These are phyloP conservation scores for Stephania japonica DNA, from an alignment of 164 flowering plant genomes.

Conservation along the genomic window DNA sequence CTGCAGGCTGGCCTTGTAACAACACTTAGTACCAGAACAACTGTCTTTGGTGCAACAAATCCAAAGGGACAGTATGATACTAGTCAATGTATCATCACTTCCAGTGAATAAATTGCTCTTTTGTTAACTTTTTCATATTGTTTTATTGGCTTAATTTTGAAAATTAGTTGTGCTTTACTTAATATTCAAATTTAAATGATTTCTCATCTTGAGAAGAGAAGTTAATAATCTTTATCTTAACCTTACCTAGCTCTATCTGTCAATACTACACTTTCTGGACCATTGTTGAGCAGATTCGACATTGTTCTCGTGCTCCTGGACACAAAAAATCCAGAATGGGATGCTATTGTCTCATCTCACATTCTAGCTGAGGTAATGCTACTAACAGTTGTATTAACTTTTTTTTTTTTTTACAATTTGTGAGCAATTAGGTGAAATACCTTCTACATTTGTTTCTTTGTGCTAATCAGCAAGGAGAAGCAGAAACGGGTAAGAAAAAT, in stretches of 20 bases:
- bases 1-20: slow-evolving; percentile 96
- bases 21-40: slow-evolving; percentile 79
- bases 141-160: neutral
- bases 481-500: slow-evolving; percentile 26
- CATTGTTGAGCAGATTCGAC: slow-evolving; percentile 95
- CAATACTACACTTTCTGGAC: slow-evolving; percentile 94
- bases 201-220: neutral
- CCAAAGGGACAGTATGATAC: slow-evolving; percentile 98
- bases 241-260: slow-evolving; percentile 74
- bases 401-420: slow-evolving; percentile 1
- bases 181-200: neutral
- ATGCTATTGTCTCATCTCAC: slow-evolving; percentile 90
- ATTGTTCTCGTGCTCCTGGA: slow-evolving; percentile 92
- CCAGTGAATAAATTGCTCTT: neutral
- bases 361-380: slow-evolving; percentile 70
- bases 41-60: slow-evolving; percentile 96
- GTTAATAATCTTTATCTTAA: slow-evolving; percentile 23
- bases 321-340: slow-evolving; percentile 97
- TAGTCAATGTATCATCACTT: slow-evolving; percentile 71
- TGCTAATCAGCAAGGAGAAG: slow-evolving; percentile 36
- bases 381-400: neutral
- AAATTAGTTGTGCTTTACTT: neutral
- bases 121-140: neutral
- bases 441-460: neutral
- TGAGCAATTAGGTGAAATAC: slow-evolving; percentile 6